These are phyloP conservation scores for Candida nemodendra DNA, from an alignment of 805 yeast genomes.

Conservation along the genomic window DNA sequence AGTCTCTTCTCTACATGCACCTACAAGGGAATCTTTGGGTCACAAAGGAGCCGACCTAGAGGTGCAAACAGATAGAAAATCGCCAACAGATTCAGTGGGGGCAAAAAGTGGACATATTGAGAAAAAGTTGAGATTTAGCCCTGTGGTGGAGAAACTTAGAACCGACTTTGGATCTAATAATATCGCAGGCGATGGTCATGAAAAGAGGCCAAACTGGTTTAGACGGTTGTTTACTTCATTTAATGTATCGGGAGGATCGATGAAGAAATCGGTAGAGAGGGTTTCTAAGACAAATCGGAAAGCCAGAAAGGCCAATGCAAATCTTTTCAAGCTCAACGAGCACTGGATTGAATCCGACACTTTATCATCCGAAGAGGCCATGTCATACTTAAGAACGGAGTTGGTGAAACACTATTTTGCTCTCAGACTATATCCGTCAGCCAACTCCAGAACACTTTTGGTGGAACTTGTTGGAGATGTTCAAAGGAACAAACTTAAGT, in stretches of 20 bases:
- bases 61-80: conserved; percentile 20
- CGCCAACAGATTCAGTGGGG: conserved; percentile 29
- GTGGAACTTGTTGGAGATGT: conserved; percentile 13
- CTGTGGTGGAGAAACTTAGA: conserved; percentile 5
- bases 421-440: conserved; percentile 5
- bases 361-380: conserved; percentile 10
- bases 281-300: neutral
- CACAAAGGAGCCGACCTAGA: conserved; percentile 13
- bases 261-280: neutral
- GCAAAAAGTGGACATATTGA: conserved; percentile 7
- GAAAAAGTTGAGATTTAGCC: conserved; percentile 8
- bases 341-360: conserved; percentile 19
- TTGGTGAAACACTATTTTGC: conserved; percentile 6
- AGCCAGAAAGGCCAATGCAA: conserved; percentile 7
- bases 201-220: conserved; percentile 24
- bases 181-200: neutral
- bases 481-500: conserved; percentile 9
- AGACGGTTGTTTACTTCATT: conserved; percentile 14
- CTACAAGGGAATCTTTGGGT: conserved; percentile 10
- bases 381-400: conserved; percentile 1
- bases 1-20: conserved; percentile 7
- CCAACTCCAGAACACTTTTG: conserved; percentile 2
- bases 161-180: conserved; percentile 3
- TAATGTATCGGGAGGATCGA: neutral
- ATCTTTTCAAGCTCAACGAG: conserved; percentile 10